phyloP scores from a whole-genome alignment of 2,329 filamentous ascomycete species.

The Akanthomyces dipterigenus region DNA sequence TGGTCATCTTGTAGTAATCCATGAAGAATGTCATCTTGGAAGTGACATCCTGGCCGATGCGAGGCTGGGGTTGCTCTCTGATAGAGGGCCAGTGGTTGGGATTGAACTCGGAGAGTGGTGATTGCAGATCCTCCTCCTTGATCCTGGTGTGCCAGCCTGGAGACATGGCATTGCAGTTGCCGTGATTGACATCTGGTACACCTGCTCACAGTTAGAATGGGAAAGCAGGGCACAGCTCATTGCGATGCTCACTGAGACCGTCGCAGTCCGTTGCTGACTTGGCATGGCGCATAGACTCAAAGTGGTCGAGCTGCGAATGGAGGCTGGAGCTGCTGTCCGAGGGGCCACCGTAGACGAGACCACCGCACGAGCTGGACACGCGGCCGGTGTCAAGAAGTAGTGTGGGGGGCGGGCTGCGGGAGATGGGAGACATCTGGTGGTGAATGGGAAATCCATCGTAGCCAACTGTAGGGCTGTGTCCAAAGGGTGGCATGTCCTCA shows the following conservation, averaged over 20 bases:
- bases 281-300: constrained; percentile 45
- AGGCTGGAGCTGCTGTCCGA: constrained; percentile 56
- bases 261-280: constrained; percentile 39
- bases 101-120: constrained; percentile 36
- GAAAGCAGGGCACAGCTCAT: constrained; percentile 28
- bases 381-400: constrained; percentile 51
- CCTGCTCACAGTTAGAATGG: constrained; percentile 35
- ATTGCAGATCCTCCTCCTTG: constrained; percentile 38
- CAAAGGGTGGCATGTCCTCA: constrained; percentile 47
- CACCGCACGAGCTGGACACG: constrained; percentile 54
- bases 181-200: constrained; percentile 45
- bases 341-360: constrained; percentile 51
- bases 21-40: constrained; percentile 82
- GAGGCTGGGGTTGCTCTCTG: constrained; percentile 39
- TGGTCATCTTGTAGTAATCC: constrained; percentile 88
- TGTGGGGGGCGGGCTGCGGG: constrained; percentile 48
- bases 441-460: constrained; percentile 48
- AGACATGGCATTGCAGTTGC: constrained; percentile 41
- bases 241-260: constrained; percentile 43
- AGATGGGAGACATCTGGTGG: constrained; percentile 47
- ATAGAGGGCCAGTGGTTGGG: constrained; percentile 42
- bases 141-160: constrained; percentile 40
- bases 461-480: constrained; percentile 48
- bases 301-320: constrained; percentile 51
- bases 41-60: constrained; percentile 57